Evolutionary conservation across 441 rosid genomes (phyloP).

Genomic region (Jatropha podagrica): DNA sequence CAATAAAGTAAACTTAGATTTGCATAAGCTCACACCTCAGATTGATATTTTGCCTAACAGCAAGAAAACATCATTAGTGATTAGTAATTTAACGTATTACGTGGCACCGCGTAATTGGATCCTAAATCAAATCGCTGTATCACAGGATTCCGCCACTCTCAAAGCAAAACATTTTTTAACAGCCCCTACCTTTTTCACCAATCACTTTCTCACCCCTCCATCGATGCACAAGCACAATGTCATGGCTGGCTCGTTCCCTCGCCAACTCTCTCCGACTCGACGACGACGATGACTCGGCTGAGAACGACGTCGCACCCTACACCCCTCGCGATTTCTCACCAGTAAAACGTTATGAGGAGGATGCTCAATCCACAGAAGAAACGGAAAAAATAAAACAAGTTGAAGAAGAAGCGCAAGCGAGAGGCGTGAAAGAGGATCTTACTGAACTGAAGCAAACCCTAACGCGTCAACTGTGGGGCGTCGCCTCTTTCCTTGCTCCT

Average conservation of each 20-base stretch:
- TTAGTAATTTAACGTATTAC: not conserved
- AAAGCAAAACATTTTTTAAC: not conserved
- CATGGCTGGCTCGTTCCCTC: slow-evolving; percentile 93
- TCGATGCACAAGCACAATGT: slow-evolving; percentile 38
- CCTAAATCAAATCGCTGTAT: not conserved
- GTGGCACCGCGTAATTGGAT: slow-evolving; percentile 14
- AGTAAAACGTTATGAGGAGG: slow-evolving; percentile 6
- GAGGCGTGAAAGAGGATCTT: slow-evolving; percentile 87
- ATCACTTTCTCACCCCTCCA: slow-evolving; percentile 22
- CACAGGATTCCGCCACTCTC: slow-evolving; percentile 13
- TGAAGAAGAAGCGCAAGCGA: slow-evolving; percentile 40
- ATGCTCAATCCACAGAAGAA: slow-evolving; percentile 34
- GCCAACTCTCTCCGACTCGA: slow-evolving; percentile 82
- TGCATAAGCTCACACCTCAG: too few species aligned
- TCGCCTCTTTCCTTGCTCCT: slow-evolving; percentile 92
- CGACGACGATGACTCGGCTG: slow-evolving; percentile 32
- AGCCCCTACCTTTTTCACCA: not conserved
- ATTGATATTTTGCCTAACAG: too few species aligned
- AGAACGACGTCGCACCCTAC: slow-evolving; percentile 19
- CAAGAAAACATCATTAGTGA: too few species aligned
- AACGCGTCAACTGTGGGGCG: slow-evolving; percentile 83
- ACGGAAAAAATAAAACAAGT: slow-evolving; percentile 15
- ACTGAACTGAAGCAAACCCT: slow-evolving; percentile 76
- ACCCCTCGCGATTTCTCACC: slow-evolving; percentile 15
- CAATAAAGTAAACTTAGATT: too few species aligned